A percentile compares a stretch with the other conserved stretches of the same genome.
Evolutionary conservation across 805 yeast species (phyloP).

Genomic region (Clavispora asparagi): DNA sequence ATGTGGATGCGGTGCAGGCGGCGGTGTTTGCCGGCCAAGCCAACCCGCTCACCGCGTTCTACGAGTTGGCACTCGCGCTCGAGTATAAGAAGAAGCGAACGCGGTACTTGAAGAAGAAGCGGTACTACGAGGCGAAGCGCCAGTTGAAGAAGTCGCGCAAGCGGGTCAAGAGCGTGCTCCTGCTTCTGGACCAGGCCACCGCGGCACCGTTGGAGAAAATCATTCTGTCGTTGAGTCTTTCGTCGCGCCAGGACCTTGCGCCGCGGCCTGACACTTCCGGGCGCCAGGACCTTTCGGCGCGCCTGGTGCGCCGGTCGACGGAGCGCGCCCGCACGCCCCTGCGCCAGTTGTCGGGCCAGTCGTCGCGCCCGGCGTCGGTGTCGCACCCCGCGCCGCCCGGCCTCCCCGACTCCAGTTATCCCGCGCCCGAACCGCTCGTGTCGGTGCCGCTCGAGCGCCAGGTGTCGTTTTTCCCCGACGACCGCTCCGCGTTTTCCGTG

Average conservation of each 20-base stretch:
- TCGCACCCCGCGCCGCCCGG: background rate
- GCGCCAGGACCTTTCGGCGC: background rate
- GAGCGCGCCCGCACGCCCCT: background rate
- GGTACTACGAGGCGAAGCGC: conserved; percentile 28
- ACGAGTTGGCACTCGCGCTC: conserved; percentile 60
- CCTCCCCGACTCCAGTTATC: too few relatives aligned
- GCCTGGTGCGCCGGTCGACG: background rate
- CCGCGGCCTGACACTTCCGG: background rate
- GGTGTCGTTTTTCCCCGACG: conserved; percentile 21
- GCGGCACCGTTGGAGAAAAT: conserved; percentile 36
- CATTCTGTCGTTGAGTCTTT: conserved; percentile 30
- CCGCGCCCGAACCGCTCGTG: too few relatives aligned
- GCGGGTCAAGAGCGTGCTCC: conserved; percentile 32
- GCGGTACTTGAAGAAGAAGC: conserved; percentile 26
- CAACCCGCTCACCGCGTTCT: conserved; percentile 70
- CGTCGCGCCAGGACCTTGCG: conserved; percentile 16
- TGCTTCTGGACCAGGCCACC: conserved; percentile 25
- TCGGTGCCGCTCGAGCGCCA: conserved; percentile 9
- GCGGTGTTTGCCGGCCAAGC: conserved; percentile 56
- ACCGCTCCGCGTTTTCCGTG: conserved; percentile 6
- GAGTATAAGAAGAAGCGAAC: conserved; percentile 35
- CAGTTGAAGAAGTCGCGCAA: conserved; percentile 27
- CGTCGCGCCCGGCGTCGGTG: background rate
- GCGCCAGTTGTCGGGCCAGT: background rate
- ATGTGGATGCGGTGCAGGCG: conserved; percentile 52